These are phyloP conservation scores for Endocladia muricata DNA, from an alignment of 31 red algal genomes.

Conservation along the genomic window DNA sequence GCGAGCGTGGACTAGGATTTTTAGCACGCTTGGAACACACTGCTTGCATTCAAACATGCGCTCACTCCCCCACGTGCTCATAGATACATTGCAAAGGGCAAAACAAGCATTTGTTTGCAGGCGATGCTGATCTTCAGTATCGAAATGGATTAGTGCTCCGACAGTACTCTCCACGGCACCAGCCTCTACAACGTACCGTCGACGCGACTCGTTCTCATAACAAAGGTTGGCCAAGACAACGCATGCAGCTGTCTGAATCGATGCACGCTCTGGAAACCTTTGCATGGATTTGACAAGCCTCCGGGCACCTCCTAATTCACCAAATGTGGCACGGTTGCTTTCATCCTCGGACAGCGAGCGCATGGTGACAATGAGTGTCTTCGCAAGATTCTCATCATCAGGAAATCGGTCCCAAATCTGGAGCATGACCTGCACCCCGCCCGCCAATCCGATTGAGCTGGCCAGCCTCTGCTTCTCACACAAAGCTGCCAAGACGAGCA, in stretches of 20 bases:
- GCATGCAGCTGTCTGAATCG: slow-evolving; percentile 13
- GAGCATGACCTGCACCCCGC: not conserved
- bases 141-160: not conserved
- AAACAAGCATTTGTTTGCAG: slow-evolving; percentile 31
- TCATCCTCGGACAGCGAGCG: slow-evolving; percentile 8
- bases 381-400: slow-evolving; percentile 10
- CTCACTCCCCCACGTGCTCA: not conserved
- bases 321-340: slow-evolving; percentile 17
- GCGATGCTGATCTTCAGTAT: not conserved
- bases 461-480: slow-evolving; percentile 34
- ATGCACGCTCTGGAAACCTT: slow-evolving; percentile 2
- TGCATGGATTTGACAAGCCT: slow-evolving; percentile 3
- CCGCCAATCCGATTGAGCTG: not conserved
- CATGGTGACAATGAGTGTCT: slow-evolving; percentile 7
- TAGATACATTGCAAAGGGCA: slow-evolving; percentile 29
- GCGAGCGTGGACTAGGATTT: not conserved
- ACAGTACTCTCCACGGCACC: not conserved
- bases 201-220: slow-evolving; percentile 13
- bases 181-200: not conserved
- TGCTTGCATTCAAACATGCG: not conserved
- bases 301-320: slow-evolving; percentile 4
- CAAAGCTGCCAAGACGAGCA: slow-evolving; percentile 20
- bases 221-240: slow-evolving; percentile 29
- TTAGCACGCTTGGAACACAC: not conserved
- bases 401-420: not conserved